These are phyloP conservation scores for Orbilia blumenaviensis DNA, from an alignment of 2,329 filamentous ascomycete genomes.

Conservation along the genomic window DNA sequence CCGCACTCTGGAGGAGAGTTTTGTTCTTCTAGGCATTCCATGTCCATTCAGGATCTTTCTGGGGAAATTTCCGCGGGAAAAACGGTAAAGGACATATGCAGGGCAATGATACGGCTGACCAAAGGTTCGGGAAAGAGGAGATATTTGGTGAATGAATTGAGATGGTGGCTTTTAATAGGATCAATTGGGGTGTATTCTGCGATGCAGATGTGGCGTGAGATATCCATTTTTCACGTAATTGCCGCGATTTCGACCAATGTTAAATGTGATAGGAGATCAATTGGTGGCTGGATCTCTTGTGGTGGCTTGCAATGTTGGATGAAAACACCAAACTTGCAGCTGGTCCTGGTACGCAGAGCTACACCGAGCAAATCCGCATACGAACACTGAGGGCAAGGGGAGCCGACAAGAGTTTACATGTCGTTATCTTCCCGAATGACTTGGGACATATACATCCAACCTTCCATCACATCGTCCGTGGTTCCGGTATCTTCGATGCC, in stretches of 20 bases:
- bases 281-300: constrained; percentile 11
- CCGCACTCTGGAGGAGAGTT: constrained; percentile 10
- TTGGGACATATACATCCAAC: constrained; percentile 85
- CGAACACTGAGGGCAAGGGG: not conserved
- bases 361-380: constrained; percentile 1
- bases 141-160: constrained; percentile 14
- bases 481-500: constrained; percentile 53
- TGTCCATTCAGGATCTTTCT: not conserved
- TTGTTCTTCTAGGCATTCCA: constrained; percentile 11
- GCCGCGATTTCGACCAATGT: constrained; percentile 13
- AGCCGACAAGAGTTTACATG: constrained; percentile 6
- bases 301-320: constrained; percentile 5
- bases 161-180: constrained; percentile 14
- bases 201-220: constrained; percentile 29
- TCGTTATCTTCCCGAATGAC: constrained; percentile 54
- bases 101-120: constrained; percentile 20
- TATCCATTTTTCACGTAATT: constrained; percentile 27
- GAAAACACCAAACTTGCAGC: not conserved
- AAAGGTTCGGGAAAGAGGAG: constrained; percentile 20
- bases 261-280: not conserved
- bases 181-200: constrained; percentile 30
- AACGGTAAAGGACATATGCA: not conserved
- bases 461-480: constrained; percentile 72
- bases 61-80: constrained; percentile 7
- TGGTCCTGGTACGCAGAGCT: not conserved